These are phyloP conservation scores for Fusarium beomiforme DNA, from an alignment of 2,329 filamentous ascomycete genomes.

Conservation along the genomic window DNA sequence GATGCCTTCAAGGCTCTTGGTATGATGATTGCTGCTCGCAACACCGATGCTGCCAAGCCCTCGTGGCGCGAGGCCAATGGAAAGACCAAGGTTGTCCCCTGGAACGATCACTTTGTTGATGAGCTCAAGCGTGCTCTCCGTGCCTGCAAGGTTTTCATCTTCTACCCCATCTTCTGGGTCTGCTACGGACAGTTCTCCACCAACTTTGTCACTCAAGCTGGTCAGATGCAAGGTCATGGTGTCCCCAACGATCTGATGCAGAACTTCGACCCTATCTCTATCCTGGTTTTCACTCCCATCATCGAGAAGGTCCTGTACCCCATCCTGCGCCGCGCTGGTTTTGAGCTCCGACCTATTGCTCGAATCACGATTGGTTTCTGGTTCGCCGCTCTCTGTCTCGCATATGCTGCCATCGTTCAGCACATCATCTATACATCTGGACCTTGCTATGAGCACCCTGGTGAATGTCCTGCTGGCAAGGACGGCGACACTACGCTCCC, in stretches of 20 bases:
- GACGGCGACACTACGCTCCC: conserved; percentile 47
- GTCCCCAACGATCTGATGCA: conserved; percentile 77
- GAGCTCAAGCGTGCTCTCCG: conserved; percentile 73
- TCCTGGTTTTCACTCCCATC: conserved; percentile 73
- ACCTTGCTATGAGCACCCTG: conserved; percentile 60
- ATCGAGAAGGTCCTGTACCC: conserved; percentile 72
- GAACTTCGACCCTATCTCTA: conserved; percentile 73
- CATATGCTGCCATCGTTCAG: conserved; percentile 68
- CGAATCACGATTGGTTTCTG: conserved; percentile 74
- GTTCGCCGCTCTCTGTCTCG: conserved; percentile 62
- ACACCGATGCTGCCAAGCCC: conserved; percentile 71
- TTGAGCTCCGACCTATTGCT: conserved; percentile 72
- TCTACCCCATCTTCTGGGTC: conserved; percentile 74
- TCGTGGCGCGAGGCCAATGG: conserved; percentile 67
- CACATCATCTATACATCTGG: conserved; percentile 66
- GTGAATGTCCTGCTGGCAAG: conserved; percentile 49
- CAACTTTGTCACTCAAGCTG: conserved; percentile 72
- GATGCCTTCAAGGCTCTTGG: conserved; percentile 66
- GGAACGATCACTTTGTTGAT: conserved; percentile 77
- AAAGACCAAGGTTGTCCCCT: conserved; percentile 57
- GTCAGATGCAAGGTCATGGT: conserved; percentile 67
- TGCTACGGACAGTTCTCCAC: conserved; percentile 74
- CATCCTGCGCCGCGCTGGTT: conserved; percentile 62
- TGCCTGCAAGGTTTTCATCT: conserved; percentile 77
- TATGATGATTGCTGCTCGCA: conserved; percentile 54